Base-by-base conservation (phyloP, 306 rosid species). In the Rosa persica region DNA sequence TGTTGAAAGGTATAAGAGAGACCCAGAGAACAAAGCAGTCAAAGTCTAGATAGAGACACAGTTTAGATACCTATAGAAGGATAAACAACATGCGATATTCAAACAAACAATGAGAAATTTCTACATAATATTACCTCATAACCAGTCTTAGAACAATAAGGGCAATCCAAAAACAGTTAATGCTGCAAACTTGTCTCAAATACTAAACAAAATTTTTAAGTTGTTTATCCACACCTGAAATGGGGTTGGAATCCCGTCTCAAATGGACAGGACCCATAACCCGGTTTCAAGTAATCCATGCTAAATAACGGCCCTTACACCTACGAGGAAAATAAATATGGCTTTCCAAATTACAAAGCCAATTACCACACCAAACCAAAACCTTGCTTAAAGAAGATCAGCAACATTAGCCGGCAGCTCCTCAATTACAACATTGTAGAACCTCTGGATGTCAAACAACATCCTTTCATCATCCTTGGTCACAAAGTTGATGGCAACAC, bases 371-470 rank as follows among this genome's bases (percentile, higher is more conserved):
- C 69, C 67, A 58, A 61, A 75, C 68, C 30, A 78, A 78, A 77
- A 75, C 73, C 79, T 80, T 67, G 43, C 88, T 81, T 81, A 91
- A 69, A 91, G 92, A 78, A 88, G 90, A 88, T 90, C 92, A 64
- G 89, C 90, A 79, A 90, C 89, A 81, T 88, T 90, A 62, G 90
- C 93, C 36, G 91, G 91, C 81, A 90, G 89, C 83, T 87, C 93
- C 83, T 88, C 93, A 58, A 90, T 57, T 55, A 86, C 84, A 60
- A 89, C 93, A 73, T 87, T 85, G 43, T 87, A 89, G 60, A 89
- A 89, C 90, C 73, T 89, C 82, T 84, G 91, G 73, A 90, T 90
- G 80, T 86, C 94, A 54, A 48, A 81, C 83, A 90, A 79, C 92
- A 88, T 90, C 84, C 86, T 84, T 2, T 86, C 94, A 48, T 86